Evolutionary conservation across 1,284 basidiomycete species (phyloP).

Genomic region (Naganishia cerealis): DNA sequence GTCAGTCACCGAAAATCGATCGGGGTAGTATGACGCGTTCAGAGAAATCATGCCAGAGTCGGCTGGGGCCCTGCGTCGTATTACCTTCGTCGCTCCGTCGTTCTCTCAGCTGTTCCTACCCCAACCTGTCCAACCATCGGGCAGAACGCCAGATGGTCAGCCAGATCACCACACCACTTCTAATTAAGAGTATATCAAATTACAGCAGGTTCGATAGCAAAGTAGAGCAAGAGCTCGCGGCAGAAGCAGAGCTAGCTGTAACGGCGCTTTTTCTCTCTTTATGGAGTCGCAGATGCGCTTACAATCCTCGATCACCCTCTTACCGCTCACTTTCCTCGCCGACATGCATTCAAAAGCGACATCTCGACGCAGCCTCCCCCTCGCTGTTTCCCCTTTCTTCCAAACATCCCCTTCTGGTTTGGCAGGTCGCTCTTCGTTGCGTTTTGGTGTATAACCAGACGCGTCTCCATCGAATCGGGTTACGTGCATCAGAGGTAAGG

Average conservation of each 20-base stretch:
- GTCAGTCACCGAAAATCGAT: too few species aligned
- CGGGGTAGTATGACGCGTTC: too few species aligned
- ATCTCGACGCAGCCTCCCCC: not conserved
- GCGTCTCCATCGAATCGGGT: conserved; percentile 25
- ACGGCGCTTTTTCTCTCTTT: not conserved
- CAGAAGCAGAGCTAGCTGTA: too few species aligned
- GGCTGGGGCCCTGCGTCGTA: too few species aligned
- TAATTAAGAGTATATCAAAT: too few species aligned
- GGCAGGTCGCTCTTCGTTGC: conserved; percentile 29
- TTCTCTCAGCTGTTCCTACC: too few species aligned
- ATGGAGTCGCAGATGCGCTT: not conserved
- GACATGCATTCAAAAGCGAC: not conserved
- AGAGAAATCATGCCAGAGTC: too few species aligned
- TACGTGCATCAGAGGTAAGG: conserved; percentile 28
- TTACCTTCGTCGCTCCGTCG: too few species aligned
- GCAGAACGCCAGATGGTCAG: too few species aligned
- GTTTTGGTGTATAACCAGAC: conserved; percentile 13
- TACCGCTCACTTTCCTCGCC: not conserved
- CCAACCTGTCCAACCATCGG: too few species aligned
- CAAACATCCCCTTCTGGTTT: conserved; percentile 25
- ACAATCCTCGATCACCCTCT: conserved; percentile 8
- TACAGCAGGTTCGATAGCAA: not conserved
- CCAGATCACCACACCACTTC: too few species aligned
- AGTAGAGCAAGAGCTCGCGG: not conserved
- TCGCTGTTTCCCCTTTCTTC: not conserved